Evolutionary conservation across 768 basidiomycete genomes (phyloP).

Genomic region (Macrolepiota fuliginosa): DNA sequence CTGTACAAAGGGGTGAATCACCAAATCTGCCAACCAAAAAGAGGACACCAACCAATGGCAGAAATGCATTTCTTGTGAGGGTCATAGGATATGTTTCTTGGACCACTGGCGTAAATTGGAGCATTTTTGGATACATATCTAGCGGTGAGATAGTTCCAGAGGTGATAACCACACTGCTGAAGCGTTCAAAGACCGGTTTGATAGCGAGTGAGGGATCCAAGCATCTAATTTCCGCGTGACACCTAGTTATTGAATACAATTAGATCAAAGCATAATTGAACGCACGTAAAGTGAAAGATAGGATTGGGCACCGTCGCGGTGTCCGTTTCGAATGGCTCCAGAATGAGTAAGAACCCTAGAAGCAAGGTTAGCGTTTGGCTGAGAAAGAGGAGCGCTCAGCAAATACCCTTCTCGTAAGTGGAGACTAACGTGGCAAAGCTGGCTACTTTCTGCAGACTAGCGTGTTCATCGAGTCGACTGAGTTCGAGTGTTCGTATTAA

Average conservation of each 20-base stretch:
- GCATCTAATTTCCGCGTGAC: slow-evolving; percentile 54
- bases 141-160: slow-evolving; percentile 97
- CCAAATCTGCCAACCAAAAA: slow-evolving; percentile 5
- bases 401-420: slow-evolving; percentile 92
- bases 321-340: slow-evolving; percentile 98
- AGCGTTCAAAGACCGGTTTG: slow-evolving; percentile 96
- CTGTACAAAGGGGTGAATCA: slow-evolving; percentile 34
- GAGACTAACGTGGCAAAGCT: slow-evolving; percentile 95
- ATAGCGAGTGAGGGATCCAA: slow-evolving; percentile 97
- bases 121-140: slow-evolving; percentile 99
- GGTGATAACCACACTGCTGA: slow-evolving; percentile 97
- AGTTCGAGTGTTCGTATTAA: slow-evolving; percentile 91
- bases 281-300: slow-evolving; percentile 92
- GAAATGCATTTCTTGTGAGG: slow-evolving; percentile 90
- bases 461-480: slow-evolving; percentile 86
- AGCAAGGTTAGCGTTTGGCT: slow-evolving; percentile 4
- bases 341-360: slow-evolving; percentile 89
- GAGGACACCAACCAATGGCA: slow-evolving; percentile 71
- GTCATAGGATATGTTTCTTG: slow-evolving; percentile 99
- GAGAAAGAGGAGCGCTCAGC: slow-evolving; percentile 4
- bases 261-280: neutral
- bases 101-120: slow-evolving; percentile 95
- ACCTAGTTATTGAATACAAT: slow-evolving; percentile 12
- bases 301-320: slow-evolving; percentile 98
- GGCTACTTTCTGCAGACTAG: slow-evolving; percentile 92